Percentiles rank a stretch among this genome's conserved stretches.
phyloP scores from a whole-genome alignment of 2,329 filamentous ascomycete species.

The Fusarium metavorans region DNA sequence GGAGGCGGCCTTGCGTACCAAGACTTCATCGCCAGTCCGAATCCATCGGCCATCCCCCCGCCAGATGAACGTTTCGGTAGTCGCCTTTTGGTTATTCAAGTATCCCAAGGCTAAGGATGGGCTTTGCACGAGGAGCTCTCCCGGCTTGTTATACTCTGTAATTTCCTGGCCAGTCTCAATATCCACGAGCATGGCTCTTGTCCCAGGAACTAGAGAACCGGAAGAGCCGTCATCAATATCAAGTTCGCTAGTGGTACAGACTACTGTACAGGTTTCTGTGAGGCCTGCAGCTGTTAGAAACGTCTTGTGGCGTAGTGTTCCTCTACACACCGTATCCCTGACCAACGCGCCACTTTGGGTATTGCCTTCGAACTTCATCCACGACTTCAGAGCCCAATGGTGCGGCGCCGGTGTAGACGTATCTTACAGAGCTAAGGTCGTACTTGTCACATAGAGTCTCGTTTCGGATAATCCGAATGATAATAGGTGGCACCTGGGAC shows the following conservation, averaged over 20 bases:
- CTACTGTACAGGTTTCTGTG: slow-evolving; percentile 81
- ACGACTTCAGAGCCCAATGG: neutral
- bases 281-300: slow-evolving; percentile 49
- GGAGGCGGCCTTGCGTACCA: slow-evolving; percentile 70
- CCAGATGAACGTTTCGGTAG: slow-evolving; percentile 22
- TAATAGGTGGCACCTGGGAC: neutral
- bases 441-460: neutral
- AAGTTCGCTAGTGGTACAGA: slow-evolving; percentile 67
- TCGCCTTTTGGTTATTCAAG: slow-evolving; percentile 76
- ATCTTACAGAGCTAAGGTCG: neutral
- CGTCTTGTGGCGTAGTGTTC: neutral
- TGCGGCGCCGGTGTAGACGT: neutral
- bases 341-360: neutral
- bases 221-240: slow-evolving; percentile 80
- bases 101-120: slow-evolving; percentile 82
- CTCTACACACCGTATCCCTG: neutral
- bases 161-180: slow-evolving; percentile 76
- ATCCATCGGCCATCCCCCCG: slow-evolving; percentile 40
- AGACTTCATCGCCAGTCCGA: slow-evolving; percentile 57
- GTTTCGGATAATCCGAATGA: neutral
- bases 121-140: slow-evolving; percentile 81
- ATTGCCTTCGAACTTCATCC: neutral
- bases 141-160: slow-evolving; percentile 71
- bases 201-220: slow-evolving; percentile 75
- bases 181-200: slow-evolving; percentile 74